Conservation (phyloP, 176 grass and related monocot genomes). For the Poa annua region DNA sequence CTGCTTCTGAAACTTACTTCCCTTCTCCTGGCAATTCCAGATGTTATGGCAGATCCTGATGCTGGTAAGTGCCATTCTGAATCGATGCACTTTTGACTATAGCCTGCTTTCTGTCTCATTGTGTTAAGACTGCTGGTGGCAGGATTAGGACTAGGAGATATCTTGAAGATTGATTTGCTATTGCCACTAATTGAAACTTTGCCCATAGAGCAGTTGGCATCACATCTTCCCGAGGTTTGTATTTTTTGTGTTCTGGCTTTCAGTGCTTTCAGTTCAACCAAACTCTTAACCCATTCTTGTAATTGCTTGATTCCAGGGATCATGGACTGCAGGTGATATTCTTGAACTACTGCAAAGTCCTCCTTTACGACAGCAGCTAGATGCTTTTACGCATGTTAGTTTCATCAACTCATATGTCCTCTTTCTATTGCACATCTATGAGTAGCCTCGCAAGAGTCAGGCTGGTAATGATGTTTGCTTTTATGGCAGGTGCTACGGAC, state of each 20-base stretch:
- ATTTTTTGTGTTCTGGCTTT: slow-evolving; percentile 26
- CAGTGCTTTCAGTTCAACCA: slow-evolving; percentile 33
- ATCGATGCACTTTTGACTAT: slow-evolving; percentile 27
- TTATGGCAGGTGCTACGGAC: slow-evolving; percentile 77
- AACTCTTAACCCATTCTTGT: slow-evolving; percentile 19
- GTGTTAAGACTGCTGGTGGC: slow-evolving; percentile 31
- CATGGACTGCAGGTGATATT: slow-evolving; percentile 75
- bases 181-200: slow-evolving; percentile 78
- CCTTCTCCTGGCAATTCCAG: slow-evolving; percentile 41
- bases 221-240: slow-evolving; percentile 51
- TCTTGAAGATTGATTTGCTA: slow-evolving; percentile 89
- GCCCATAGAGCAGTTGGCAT: slow-evolving; percentile 67
- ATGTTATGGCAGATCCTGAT: slow-evolving; percentile 76
- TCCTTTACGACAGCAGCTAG: slow-evolving; percentile 91
- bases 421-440: slow-evolving; percentile 22
- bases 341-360: slow-evolving; percentile 90
- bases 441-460: slow-evolving; percentile 8
- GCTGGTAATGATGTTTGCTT: slow-evolving; percentile 40
- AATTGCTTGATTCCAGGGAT: slow-evolving; percentile 68
- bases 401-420: background rate
- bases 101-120: slow-evolving; percentile 23
- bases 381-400: slow-evolving; percentile 89
- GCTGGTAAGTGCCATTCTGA: slow-evolving; percentile 64
- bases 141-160: slow-evolving; percentile 87
- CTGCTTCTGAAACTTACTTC: background rate